phyloP scores from a whole-genome alignment of 805 yeast species.

The Ogataea pini region DNA sequence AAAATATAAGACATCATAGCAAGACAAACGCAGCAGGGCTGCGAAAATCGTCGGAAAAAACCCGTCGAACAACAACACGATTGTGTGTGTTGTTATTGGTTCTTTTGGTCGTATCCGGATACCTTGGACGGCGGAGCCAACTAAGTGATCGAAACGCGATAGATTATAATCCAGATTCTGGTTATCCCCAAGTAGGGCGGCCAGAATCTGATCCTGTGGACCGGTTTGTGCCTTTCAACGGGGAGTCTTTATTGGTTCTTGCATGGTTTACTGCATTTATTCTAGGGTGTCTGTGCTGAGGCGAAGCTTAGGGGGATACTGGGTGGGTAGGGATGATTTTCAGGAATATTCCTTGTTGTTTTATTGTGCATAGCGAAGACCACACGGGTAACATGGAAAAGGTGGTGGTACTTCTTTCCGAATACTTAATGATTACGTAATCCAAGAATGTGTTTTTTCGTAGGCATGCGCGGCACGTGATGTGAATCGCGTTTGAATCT shows the following conservation, averaged over 20 bases:
- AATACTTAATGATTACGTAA: not conserved
- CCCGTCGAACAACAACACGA: not conserved
- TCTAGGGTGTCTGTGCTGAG: slow-evolving; percentile 12
- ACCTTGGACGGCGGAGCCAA: not conserved
- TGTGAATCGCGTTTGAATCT: not conserved
- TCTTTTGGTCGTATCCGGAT: not conserved
- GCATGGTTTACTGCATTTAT: slow-evolving; percentile 8
- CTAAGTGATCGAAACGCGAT: not conserved
- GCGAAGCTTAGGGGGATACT: too few species aligned
- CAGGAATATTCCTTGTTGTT: too few species aligned
- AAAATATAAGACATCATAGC: not conserved
- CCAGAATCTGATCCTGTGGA: slow-evolving; percentile 16
- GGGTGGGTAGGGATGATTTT: too few species aligned
- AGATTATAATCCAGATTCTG: not conserved
- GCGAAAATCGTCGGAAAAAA: not conserved
- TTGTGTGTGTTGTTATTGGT: not conserved
- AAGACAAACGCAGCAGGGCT: not conserved
- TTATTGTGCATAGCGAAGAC: too few species aligned
- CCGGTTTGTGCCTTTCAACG: slow-evolving; percentile 18
- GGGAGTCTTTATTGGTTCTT: slow-evolving; percentile 12
- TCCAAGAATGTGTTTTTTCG: not conserved
- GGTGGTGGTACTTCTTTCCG: too few species aligned
- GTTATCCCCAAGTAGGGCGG: not conserved
- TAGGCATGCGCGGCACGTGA: not conserved
- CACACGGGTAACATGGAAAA: too few species aligned